Evolutionary conservation across 371 early-diverging fungal genomes (phyloP).

Genomic region (Zychaea mexicana): DNA sequence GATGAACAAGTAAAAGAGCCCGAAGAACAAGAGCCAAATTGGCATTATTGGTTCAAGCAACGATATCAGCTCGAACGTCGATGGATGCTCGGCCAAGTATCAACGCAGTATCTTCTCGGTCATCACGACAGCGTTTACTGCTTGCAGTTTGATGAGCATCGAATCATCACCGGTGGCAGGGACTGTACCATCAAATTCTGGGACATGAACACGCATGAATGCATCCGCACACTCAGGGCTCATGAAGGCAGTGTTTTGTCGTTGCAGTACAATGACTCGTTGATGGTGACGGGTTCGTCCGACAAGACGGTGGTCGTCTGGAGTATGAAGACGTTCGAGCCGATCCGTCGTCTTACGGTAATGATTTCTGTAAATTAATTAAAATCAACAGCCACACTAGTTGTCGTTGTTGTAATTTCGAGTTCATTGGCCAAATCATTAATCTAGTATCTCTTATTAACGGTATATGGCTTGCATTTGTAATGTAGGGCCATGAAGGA

Average conservation of each 20-base stretch:
- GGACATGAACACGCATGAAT: conserved; percentile 61
- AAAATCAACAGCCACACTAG: no score
- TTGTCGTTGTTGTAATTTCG: not conserved
- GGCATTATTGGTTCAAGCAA: conserved; percentile 40
- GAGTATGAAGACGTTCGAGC: conserved; percentile 61
- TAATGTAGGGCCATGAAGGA: conserved; percentile 63
- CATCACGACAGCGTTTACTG: conserved; percentile 96
- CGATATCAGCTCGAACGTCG: conserved; percentile 35
- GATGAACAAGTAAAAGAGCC: not conserved
- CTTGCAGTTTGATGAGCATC: conserved; percentile 83
- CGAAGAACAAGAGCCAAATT: conserved; percentile 15
- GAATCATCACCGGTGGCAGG: conserved; percentile 90
- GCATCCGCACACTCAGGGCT: conserved; percentile 74
- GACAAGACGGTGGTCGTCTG: conserved; percentile 91
- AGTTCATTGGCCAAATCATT: no score
- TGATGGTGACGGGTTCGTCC: conserved; percentile 91
- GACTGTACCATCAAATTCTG: conserved; percentile 90
- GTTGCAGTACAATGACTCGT: conserved; percentile 77
- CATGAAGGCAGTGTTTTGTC: conserved; percentile 93
- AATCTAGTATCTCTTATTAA: no score
- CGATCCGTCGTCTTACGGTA: conserved; percentile 50
- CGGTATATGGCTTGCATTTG: not conserved
- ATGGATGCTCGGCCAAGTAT: conserved; percentile 37
- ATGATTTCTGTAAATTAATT: no score
- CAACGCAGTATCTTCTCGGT: conserved; percentile 61